Evolutionary conservation across 257 asterid genomes (phyloP).

Genomic region (Apocynum venetum): DNA sequence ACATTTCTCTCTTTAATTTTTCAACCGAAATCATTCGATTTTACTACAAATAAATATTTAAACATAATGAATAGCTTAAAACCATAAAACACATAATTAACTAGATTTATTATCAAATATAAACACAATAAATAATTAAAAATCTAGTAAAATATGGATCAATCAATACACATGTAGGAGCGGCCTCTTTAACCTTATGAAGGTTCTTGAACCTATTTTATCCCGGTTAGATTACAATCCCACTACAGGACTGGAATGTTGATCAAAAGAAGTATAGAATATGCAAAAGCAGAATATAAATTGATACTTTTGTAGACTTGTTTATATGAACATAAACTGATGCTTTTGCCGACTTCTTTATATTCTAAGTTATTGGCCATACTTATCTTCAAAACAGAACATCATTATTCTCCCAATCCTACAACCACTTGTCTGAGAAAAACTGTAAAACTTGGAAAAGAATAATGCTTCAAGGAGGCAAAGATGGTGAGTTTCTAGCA

Average conservation of each 20-base stretch:
- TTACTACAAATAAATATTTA: too few species aligned
- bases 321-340: neutral
- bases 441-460: neutral
- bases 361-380: neutral
- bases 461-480: neutral
- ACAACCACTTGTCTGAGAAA: neutral
- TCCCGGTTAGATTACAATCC: neutral
- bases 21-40: too few species aligned
- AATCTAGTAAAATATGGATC: too few species aligned
- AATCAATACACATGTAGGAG: too few species aligned
- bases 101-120: too few species aligned
- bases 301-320: neutral
- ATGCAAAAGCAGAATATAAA: neutral
- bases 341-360: neutral
- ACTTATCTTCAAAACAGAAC: neutral
- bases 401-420: neutral
- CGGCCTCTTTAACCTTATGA: neutral
- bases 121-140: too few species aligned
- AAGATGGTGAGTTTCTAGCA: neutral
- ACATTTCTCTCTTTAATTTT: too few species aligned
- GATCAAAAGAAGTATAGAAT: neutral
- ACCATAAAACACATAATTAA: too few species aligned
- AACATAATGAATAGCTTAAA: too few species aligned
- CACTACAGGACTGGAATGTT: neutral
- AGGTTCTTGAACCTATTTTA: neutral